Conservation (phyloP, 2,329 filamentous ascomycete species). For the Plenodomus lindquistii region DNA sequence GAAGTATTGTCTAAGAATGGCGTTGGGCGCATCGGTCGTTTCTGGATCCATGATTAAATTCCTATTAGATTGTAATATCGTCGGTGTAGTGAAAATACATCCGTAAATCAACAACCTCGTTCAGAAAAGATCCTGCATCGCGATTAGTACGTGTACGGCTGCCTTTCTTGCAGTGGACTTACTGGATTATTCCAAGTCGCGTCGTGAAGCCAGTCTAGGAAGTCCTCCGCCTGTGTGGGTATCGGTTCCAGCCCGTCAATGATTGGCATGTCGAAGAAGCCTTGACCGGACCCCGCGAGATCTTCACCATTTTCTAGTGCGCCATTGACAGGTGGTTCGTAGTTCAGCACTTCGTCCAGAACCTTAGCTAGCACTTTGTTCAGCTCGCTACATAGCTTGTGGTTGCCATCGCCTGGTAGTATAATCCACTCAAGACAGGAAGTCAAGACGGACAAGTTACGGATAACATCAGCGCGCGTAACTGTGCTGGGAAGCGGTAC, state of each 20-base stretch:
- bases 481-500: conserved; percentile 33
- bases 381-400: conserved; percentile 41
- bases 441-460: conserved; percentile 42
- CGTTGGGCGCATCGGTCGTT: background rate
- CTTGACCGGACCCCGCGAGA: conserved; percentile 19
- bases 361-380: conserved; percentile 43
- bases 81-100: background rate
- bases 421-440: conserved; percentile 42
- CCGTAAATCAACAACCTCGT: background rate
- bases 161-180: background rate
- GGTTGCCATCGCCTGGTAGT: conserved; percentile 40
- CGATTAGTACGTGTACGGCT: background rate
- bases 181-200: conserved; percentile 43
- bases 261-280: conserved; percentile 42
- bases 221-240: conserved; percentile 40
- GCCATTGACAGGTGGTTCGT: conserved; percentile 30
- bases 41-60: background rate
- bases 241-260: conserved; percentile 43
- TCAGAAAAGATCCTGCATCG: conserved; percentile 17
- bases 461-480: conserved; percentile 41
- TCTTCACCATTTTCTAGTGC: conserved; percentile 15
- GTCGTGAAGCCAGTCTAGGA: conserved; percentile 43
- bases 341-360: conserved; percentile 42
- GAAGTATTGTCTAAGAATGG: background rate
- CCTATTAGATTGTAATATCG: background rate